phyloP scores from a whole-genome alignment of 116 monocot species.

The Phalaenopsis hybrid region DNA sequence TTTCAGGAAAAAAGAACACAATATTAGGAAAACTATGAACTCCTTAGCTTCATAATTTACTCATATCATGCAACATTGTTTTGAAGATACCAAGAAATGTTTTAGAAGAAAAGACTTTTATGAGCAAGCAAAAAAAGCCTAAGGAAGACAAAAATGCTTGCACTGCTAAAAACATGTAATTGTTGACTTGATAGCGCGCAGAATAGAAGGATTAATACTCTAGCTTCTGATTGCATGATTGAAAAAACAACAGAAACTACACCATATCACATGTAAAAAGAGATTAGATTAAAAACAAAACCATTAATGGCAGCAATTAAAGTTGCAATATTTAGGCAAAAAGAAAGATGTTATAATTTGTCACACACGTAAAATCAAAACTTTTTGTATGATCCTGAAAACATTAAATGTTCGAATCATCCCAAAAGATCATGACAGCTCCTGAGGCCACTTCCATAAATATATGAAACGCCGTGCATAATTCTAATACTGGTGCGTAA shows the following conservation, averaged over 20 bases:
- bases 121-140: not conserved
- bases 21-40: not conserved
- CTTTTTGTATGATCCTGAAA: not conserved
- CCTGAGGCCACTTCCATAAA: not conserved
- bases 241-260: not conserved
- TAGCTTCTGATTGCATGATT: not conserved
- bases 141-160: not conserved
- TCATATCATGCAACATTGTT: not conserved
- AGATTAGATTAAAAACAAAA: not conserved
- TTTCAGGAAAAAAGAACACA: not conserved
- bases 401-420: not conserved
- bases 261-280: not conserved
- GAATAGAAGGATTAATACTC: not conserved
- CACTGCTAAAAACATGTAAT: not conserved
- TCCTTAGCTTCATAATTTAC: not conserved
- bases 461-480: not conserved
- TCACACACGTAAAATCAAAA: no score
- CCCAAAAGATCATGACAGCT: not conserved
- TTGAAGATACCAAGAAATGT: not conserved
- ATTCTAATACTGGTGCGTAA: not conserved
- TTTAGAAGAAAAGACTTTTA: not conserved
- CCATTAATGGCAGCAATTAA: not conserved
- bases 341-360: no score
- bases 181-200: no score
- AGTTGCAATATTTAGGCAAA: not conserved